Evolutionary conservation across 257 asterid species (phyloP).

Genomic region (Solanum tarapatanum): DNA sequence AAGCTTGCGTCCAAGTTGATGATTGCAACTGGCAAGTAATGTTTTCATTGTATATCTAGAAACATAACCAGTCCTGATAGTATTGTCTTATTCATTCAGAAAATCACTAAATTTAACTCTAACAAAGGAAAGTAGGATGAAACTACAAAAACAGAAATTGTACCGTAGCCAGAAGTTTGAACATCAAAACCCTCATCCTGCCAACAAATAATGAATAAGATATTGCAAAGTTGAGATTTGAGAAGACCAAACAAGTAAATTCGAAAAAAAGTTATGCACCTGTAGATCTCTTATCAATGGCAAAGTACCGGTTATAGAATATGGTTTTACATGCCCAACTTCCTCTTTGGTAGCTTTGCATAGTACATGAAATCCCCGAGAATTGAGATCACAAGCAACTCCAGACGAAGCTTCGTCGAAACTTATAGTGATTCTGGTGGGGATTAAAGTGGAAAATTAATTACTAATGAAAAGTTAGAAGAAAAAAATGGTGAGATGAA

Average conservation of each 20-base stretch:
- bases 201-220: background rate
- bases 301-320: slow-evolving; percentile 89
- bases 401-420: slow-evolving; percentile 68
- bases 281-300: slow-evolving; percentile 89
- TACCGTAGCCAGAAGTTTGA: slow-evolving; percentile 94
- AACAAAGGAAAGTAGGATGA: background rate
- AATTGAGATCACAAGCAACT: slow-evolving; percentile 93
- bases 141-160: slow-evolving; percentile 2
- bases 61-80: background rate
- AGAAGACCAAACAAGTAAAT: background rate
- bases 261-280: slow-evolving; percentile 28
- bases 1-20: background rate
- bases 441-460: background rate
- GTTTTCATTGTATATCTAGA: background rate
- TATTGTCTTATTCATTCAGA: background rate
- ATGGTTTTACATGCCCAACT: slow-evolving; percentile 88
- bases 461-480: background rate
- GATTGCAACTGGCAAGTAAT: background rate
- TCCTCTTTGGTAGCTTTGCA: slow-evolving; percentile 94
- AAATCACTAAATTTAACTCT: background rate
- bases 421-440: slow-evolving; percentile 48
- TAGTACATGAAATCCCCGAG: slow-evolving; percentile 74
- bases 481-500: background rate
- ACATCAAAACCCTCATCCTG: slow-evolving; percentile 98
- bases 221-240: background rate